Base-by-base conservation (phyloP, 1,139 yeast genomes). In the Pichia sp. region DNA sequence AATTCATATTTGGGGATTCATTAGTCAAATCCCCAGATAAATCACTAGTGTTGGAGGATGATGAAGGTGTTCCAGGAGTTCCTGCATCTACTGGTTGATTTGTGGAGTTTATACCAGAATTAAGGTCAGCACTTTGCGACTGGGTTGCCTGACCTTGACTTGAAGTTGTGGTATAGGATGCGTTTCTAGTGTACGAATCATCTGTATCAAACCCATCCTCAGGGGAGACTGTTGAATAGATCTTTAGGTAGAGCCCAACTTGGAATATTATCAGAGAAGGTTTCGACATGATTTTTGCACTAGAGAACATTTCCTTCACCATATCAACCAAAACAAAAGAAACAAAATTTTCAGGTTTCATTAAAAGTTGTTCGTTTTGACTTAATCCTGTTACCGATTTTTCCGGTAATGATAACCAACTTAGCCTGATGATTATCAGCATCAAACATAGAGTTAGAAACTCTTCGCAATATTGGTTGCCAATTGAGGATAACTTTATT, bases 401-500 rank as follows among this genome's bases (percentile, higher is more conserved):
- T 7, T 57, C 58, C 1, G 82, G 81, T 48, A 77, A 60, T 0
- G 81, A 74, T 48, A 76, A 62, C 78, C 81, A 78, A 31, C 79
- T 72, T 21, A 79, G 59, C 56, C 83, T 68, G 41, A 78, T 59
- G 12, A 79, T 71, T n/a, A 79, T 70, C 36, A 78, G 64, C 47
- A 76, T 58, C 4, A 78, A 70, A 44, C 81, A 79, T 16, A 76
- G 55, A 9, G 51, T 66, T 46, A 67, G 55, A 48, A 68, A 67
- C 44, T 67, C 71, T 46, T 68, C 71, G 55, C 68, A 62, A 53
- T 66, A 67, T 49, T 66, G 65, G n/a, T 64, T 58, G 9, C 68
- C 68, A 41, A 65, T 59, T 18, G 64, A 57, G 3, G 57, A 41
- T 18, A 67, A 52, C 47, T 58, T 62, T 13, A 72, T 62, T 37